Evolutionary conservation across 805 yeast genomes (phyloP), one percentile per base, ranked within the genome.

Genomic region (Cyberlindnera mississippiensis): DNA sequence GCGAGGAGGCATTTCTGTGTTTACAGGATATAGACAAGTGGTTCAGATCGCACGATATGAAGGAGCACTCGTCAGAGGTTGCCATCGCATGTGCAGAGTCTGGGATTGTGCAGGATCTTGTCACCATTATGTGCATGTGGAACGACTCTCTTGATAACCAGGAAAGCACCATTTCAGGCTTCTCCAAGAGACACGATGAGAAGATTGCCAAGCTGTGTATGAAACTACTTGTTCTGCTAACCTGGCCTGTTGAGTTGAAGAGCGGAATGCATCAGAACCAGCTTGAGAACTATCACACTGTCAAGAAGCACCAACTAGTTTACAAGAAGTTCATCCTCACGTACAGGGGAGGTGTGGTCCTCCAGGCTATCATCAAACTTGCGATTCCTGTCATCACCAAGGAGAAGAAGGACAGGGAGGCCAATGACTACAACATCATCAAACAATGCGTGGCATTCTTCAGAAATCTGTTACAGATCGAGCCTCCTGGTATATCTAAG

Each of bases 71-170:
- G 13, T 82, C 80, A 71, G 88, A 83, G 46, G 96, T 91, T 5
- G 95, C 96, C 0, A 71, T 85, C 38, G 96, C 96, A 1, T 82
- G 95, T 48, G 85, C 88, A 5, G 91, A 85, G 40, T 78, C 85
- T 12, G 83, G 84, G 1, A 68, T 93, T 10, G 82, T 91, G 1
- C 79, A 78, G 51, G 98, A 91, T 62, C 62, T 93, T 40, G 59
- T 83, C 6, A 83, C 81, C 9, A 88, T 93, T 18, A 59, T 93
- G 33, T 71, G 83, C 18, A 81, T 78, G 55, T 85, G 91, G 87
- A 88, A 84, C 37, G 61, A 56, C 13, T 66, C 69, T 24, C 53
- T 61, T 27, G 61, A 63, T 2, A 13, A 39, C 4, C 46, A 49
- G 32, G 48, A 57, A 38, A 50, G 52, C 16, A 44, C 41, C 5